phyloP scores from a whole-genome alignment of 768 basidiomycete species.

The Termitomyces sp. region DNA sequence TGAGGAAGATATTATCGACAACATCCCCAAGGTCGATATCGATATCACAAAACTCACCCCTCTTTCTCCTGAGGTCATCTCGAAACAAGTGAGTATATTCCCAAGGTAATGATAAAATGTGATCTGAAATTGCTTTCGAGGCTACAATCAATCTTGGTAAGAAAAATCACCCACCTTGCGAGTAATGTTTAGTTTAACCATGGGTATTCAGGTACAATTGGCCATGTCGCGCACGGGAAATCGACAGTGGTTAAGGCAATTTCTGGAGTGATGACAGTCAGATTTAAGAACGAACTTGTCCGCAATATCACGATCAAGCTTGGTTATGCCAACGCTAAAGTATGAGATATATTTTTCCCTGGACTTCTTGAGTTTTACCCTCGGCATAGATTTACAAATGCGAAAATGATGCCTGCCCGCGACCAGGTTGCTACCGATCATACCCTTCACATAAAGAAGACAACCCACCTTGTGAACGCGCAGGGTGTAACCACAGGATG shows the following conservation, averaged over 20 bases:
- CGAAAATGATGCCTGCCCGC: conserved; percentile 86
- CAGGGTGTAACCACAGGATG: conserved; percentile 88
- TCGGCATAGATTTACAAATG: conserved; percentile 90
- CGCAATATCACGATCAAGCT: conserved; percentile 99
- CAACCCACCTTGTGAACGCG: conserved; percentile 88
- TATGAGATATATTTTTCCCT: conserved; percentile 30
- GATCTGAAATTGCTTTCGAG: conserved; percentile 35
- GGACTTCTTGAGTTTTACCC: conserved; percentile 13
- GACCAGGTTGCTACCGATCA: conserved; percentile 92
- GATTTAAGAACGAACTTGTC: conserved; percentile 99
- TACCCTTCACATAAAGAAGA: conserved; percentile 95
- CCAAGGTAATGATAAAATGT: background rate
- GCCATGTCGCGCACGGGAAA: conserved; percentile 98
- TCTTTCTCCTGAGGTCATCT: conserved; percentile 85
- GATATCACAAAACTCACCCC: conserved; percentile 83
- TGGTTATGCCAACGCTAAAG: conserved; percentile 98
- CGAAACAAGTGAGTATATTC: conserved; percentile 68
- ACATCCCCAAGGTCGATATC: conserved; percentile 65
- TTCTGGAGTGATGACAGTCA: conserved; percentile 95
- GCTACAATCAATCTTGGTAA: conserved; percentile 93
- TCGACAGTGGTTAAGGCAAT: conserved; percentile 98
- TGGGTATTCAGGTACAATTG: conserved; percentile 76
- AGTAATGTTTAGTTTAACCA: conserved; percentile 14
- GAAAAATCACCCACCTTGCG: background rate
- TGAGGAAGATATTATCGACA: conserved; percentile 51